Percentiles rank a stretch among this genome's conserved stretches.
Conservation (phyloP, 1,139 yeast genomes). For the Diutina ranongensis region DNA sequence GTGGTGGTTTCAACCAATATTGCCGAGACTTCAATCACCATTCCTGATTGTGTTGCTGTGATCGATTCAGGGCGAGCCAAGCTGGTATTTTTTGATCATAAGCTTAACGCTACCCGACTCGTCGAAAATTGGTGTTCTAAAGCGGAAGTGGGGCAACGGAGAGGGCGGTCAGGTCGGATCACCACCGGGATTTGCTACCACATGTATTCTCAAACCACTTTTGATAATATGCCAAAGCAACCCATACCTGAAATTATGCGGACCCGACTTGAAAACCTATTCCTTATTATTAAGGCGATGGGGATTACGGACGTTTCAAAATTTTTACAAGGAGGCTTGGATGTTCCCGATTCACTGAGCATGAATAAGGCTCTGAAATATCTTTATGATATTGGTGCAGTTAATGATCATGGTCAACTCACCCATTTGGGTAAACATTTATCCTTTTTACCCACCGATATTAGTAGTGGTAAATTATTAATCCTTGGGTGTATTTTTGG, state of each 20-base stretch:
- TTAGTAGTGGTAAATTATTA: constrained; percentile 72
- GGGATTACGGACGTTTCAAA: constrained; percentile 61
- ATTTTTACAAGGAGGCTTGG: constrained; percentile 67
- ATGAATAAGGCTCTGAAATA: constrained; percentile 51
- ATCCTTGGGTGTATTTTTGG: constrained; percentile 76
- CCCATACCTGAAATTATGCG: constrained; percentile 87
- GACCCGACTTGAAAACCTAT: constrained; percentile 72
- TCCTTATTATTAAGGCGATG: constrained; percentile 79
- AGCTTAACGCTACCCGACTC: constrained; percentile 55
- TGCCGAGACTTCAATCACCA: constrained; percentile 83
- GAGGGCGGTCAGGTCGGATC: constrained; percentile 99
- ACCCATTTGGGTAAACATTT: constrained; percentile 77
- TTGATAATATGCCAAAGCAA: constrained; percentile 47
- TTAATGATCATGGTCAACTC: constrained; percentile 22
- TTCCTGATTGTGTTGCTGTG: constrained; percentile 89
- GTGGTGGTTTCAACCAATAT: constrained; percentile 85
- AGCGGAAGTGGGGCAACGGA: constrained; percentile 85
- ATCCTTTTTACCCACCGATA: constrained; percentile 76
- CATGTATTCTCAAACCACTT: constrained; percentile 56
- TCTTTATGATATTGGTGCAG: constrained; percentile 63
- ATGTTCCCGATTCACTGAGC: constrained; percentile 59
- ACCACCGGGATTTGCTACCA: constrained; percentile 74
- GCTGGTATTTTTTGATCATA: constrained; percentile 58
- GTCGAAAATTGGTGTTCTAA: constrained; percentile 80
- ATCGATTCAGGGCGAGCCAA: constrained; percentile 84